Conservation (phyloP, 2,329 filamentous ascomycete genomes). For the Cladosporium oxysporum region DNA sequence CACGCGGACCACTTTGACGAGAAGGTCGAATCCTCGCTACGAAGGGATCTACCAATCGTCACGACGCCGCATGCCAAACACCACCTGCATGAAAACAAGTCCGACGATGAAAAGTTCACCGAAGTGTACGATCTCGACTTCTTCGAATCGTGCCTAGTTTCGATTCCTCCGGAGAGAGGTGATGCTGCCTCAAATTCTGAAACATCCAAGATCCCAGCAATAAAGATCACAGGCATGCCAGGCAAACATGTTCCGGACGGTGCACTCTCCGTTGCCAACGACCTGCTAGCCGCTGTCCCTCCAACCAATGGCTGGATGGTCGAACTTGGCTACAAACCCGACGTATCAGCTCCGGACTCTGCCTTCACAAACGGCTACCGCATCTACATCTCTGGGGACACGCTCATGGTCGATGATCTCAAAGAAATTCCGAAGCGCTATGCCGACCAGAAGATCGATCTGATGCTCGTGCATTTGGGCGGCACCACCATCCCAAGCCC, state of each 20-base stretch:
- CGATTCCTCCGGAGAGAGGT: conserved; percentile 35
- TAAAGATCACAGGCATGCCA: conserved; percentile 64
- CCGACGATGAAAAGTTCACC: conserved; percentile 54
- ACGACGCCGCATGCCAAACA: conserved; percentile 63
- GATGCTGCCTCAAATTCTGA: conserved; percentile 13
- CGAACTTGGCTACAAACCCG: conserved; percentile 55
- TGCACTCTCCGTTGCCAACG: conserved; percentile 48
- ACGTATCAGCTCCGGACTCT: conserved; percentile 18
- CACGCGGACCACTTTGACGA: conserved; percentile 62
- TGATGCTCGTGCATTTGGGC: conserved; percentile 68
- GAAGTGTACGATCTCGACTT: conserved; percentile 57
- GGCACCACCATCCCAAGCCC: conserved; percentile 66
- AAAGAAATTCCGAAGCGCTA: conserved; percentile 61
- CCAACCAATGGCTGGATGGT: conserved; percentile 69
- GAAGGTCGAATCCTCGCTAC: conserved; percentile 53
- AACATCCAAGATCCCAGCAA: conserved; percentile 37
- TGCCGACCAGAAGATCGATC: conserved; percentile 56
- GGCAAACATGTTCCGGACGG: conserved; percentile 61
- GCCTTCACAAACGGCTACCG: conserved; percentile 46
- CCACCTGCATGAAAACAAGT: conserved; percentile 50
- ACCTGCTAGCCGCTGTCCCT: conserved; percentile 56
- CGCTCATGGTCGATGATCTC: conserved; percentile 63
- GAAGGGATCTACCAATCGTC: conserved; percentile 61
- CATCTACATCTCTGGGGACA: conserved; percentile 69
- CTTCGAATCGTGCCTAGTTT: conserved; percentile 55